Base-by-base conservation (phyloP, 495 filamentous ascomycete genomes). In the Rhypophila decipiens region DNA sequence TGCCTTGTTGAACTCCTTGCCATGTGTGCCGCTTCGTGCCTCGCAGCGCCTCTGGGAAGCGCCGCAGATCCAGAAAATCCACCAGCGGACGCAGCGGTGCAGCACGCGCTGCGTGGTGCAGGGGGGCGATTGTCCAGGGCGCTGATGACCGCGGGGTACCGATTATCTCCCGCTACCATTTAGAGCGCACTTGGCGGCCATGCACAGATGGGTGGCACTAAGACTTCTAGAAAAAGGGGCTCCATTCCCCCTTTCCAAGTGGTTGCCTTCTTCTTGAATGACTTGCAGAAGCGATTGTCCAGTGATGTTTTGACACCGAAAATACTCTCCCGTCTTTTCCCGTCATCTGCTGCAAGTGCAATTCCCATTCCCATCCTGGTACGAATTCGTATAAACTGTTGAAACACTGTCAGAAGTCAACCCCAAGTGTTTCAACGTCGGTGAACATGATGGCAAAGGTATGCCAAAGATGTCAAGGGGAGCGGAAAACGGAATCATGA, bases 1-100 rank as follows among this genome's bases (percentile, higher is more conserved):
- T 24, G 39, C 39, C 46, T 43, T 49, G 20, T 31, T n/a, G n/a
- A n/a, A n/a, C 1, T 23, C 3, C 13, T 18, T 18, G 2, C 38
- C 17, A 27, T 42, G n/a, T 31, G 22, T 47, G 44, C 36, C 33
- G 21, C 44, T 35, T 22, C 27, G 38, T 49, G 38, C 38, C 38
- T 36, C 46, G 36, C 40, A 38, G 46, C 20, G 46, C 46, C 46
- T 42, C 24, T 21, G 15, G 13, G 41, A 31, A 29, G 27, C 46
- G 27, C 39, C 18, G 39, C 46, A 42, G 39, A 39, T n/a, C n/a
- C n/a, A n/a, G 46, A 33, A 11, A 7, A 22, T 21, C 8, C 38
- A 21, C 38, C 18, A 40, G n/a, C 21, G 38, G 18, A 8, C 18
- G 10, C 5, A 10, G 38, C 15, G 13, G 33, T 20, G 27, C 3